Evolutionary conservation across 257 asterid species (phyloP), one percentile per base, ranked within the genome.

Genomic region (Catharanthus roseus): DNA sequence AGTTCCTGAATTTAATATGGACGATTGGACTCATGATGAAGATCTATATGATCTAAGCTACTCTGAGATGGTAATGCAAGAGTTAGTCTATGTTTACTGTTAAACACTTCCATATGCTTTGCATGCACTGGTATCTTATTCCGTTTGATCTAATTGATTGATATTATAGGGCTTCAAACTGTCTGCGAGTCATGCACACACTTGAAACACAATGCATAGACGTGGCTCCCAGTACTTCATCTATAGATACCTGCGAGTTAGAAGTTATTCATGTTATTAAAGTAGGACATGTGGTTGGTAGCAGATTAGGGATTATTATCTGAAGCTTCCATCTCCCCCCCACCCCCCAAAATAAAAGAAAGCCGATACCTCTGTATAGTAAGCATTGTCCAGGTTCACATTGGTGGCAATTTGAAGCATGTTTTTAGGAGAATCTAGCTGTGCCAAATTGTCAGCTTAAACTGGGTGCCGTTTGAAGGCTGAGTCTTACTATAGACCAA

Each of bases 1-100:
- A 54, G 78, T 80, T 68, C 89, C 97, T 74, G 97, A 95, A 67
- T 83, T 91, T 68, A 86, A 57, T 88, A 82, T 91, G 89, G 99
- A 93, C 70, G 99, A 93, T 77, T 86, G 90, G 96, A 84, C 88
- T 67, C 90, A 81, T 75, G 97, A 95, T 34, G 99, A 95, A 71
- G 99, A 95, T 84, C 84, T 89, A n/a, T 87, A 89, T 77, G 97
- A 91, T 77, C 71, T 91, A 64, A 79, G 86, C 82, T 95, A 85
- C 81, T 77, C 96, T 73, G 99, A 89, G 81, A 89, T 91, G 97
- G 99, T 91, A 83, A 73, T 50, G n/a, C 61, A 36, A 39, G 6
- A 4, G 72, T 44, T 49, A 65, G 34, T 76, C 57, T 65, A 55
- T 44, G 19, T 12, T 39, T 61, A 47, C 33, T 45, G 53, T 24